Percentiles rank a stretch among this genome's conserved stretches.
Conservation (phyloP, 1,284 basidiomycete species). For the Cryptococcus sp. region DNA sequence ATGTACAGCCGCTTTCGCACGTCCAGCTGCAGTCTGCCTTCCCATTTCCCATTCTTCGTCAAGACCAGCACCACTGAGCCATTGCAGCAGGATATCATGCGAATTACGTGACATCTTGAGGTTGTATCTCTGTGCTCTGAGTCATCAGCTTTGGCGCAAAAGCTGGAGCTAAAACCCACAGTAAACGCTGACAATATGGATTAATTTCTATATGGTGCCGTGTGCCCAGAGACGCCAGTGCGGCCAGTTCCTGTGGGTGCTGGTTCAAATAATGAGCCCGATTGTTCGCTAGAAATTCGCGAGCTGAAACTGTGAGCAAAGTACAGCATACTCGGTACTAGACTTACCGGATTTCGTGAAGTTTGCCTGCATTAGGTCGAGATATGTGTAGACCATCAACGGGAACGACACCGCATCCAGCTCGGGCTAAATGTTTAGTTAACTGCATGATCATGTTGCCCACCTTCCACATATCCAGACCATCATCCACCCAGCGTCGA, state of each 20-base stretch:
- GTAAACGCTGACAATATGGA: constrained; percentile 75
- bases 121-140: constrained; percentile 75
- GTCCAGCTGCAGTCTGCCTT: constrained; percentile 60
- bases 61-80: constrained; percentile 85
- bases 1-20: constrained; percentile 72
- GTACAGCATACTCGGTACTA: constrained; percentile 61
- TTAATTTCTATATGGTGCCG: constrained; percentile 82
- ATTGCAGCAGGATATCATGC: constrained; percentile 86
- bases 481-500: constrained; percentile 56
- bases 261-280: constrained; percentile 64
- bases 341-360: constrained; percentile 78
- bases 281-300: constrained; percentile 70
- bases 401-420: constrained; percentile 88
- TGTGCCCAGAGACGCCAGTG: constrained; percentile 75
- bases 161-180: constrained; percentile 38
- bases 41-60: constrained; percentile 70
- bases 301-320: constrained; percentile 71
- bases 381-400: constrained; percentile 94
- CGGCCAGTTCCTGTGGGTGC: constrained; percentile 70
- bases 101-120: constrained; percentile 88
- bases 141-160: not conserved
- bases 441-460: constrained; percentile 53
- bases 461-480: constrained; percentile 87
- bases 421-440: constrained; percentile 64
- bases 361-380: constrained; percentile 87